These are phyloP conservation scores for Boletus semigastroideus DNA, from an alignment of 1,284 basidiomycete species.

Conservation along the genomic window DNA sequence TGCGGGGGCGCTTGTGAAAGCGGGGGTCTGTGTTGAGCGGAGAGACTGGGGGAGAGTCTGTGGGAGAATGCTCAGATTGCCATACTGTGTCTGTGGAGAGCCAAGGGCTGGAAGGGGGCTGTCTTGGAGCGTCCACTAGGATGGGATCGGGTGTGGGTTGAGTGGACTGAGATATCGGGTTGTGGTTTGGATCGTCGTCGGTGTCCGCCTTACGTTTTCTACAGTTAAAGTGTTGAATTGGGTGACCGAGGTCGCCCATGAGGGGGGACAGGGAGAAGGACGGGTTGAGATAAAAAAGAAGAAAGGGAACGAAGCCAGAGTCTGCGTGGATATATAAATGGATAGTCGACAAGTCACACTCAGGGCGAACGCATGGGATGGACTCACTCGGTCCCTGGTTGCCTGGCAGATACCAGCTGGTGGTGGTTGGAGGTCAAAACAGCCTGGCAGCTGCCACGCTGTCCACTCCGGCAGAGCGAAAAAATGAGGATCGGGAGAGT, in stretches of 20 bases:
- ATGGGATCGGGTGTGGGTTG: slow-evolving; percentile 19
- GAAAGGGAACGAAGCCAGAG: slow-evolving; percentile 1
- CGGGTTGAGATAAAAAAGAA: slow-evolving; percentile 16
- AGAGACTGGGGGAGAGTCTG: slow-evolving; percentile 31
- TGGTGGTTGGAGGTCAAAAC: slow-evolving; percentile 23
- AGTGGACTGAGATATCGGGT: slow-evolving; percentile 12
- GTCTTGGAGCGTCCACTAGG: slow-evolving; percentile 31
- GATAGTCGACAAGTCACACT: too few relatives aligned
- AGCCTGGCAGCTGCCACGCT: slow-evolving; percentile 34
- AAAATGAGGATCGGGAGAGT: slow-evolving; percentile 23
- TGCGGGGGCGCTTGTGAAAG: slow-evolving; percentile 31
- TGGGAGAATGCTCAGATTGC: slow-evolving; percentile 28
- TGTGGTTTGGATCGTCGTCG: slow-evolving; percentile 28
- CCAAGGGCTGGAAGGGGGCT: slow-evolving; percentile 33
- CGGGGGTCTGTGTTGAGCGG: slow-evolving; percentile 28
- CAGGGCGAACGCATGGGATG: slow-evolving; percentile 34
- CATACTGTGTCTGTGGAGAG: slow-evolving; percentile 31
- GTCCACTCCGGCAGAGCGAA: slow-evolving; percentile 19
- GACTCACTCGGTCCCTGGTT: slow-evolving; percentile 25
- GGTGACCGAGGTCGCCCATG: slow-evolving; percentile 35
- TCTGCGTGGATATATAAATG: slow-evolving; percentile 27
- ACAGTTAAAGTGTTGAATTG: slow-evolving; percentile 30
- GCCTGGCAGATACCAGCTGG: slow-evolving; percentile 32
- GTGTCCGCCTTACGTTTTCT: slow-evolving; percentile 34
- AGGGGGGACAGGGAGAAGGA: background rate